These are phyloP conservation scores for Nemania abortiva DNA, from an alignment of 2,329 filamentous ascomycete species.

Conservation along the genomic window DNA sequence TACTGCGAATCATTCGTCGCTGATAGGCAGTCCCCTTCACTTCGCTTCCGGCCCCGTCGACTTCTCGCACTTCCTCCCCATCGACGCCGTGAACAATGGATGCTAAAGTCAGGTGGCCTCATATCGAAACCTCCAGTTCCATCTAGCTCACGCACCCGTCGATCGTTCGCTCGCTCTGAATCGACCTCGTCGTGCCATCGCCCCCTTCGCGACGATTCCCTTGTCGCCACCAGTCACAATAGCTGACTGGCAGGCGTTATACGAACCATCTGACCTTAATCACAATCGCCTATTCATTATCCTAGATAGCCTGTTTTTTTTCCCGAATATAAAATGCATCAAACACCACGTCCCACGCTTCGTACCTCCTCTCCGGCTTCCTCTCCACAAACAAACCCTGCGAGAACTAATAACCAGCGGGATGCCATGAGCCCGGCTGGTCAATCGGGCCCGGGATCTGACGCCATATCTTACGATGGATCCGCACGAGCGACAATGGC, in stretches of 20 bases:
- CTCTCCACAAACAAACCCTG: constrained; percentile 77
- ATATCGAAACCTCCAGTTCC: constrained; percentile 45
- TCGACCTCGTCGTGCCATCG: constrained; percentile 16
- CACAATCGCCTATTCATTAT: constrained; percentile 9
- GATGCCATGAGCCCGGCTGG: constrained; percentile 62
- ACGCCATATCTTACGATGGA: constrained; percentile 56
- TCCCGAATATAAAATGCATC: constrained; percentile 78
- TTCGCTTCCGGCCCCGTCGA: constrained; percentile 23
- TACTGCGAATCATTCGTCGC: constrained; percentile 17
- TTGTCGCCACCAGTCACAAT: constrained; percentile 24
- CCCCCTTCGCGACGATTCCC: constrained; percentile 22
- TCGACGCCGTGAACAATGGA: constrained; percentile 52
- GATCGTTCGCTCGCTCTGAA: constrained; percentile 17
- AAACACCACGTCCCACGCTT: constrained; percentile 82
- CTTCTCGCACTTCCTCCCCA: constrained; percentile 34
- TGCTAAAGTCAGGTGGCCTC: constrained; percentile 54
- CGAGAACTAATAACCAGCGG: constrained; percentile 79
- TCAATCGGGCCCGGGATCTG: constrained; percentile 60
- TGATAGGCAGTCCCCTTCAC: constrained; percentile 17
- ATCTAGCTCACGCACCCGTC: constrained; percentile 40
- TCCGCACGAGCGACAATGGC: constrained; percentile 53
- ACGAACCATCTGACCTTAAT: constrained; percentile 12
- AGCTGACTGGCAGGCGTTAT: constrained; percentile 20
- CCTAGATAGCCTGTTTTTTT: neutral
- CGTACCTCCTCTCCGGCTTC: constrained; percentile 79